A percentile compares a stretch with the other conserved stretches of the same genome.
Evolutionary conservation across 257 asterid genomes (phyloP).

Genomic region (Gentiana macrophylla): DNA sequence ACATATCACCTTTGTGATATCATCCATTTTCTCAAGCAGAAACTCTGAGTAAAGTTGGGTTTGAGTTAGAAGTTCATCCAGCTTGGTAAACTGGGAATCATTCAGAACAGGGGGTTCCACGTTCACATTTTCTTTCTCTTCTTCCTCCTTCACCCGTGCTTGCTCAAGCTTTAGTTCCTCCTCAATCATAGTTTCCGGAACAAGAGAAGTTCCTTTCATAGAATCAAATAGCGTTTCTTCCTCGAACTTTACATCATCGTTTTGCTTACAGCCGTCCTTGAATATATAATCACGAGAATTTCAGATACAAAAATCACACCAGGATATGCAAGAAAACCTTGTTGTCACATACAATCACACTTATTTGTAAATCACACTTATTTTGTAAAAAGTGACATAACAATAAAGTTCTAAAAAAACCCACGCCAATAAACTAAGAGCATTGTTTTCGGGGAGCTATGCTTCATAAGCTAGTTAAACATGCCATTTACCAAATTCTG

Average conservation of each 20-base stretch:
- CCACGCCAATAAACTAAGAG: neutral
- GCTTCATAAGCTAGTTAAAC: too few relatives aligned
- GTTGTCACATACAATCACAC: neutral
- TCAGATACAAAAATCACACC: too few relatives aligned
- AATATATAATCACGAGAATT: too few relatives aligned
- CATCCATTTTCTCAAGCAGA: slow-evolving; percentile 92
- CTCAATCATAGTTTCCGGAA: slow-evolving; percentile 41
- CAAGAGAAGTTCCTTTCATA: slow-evolving; percentile 29
- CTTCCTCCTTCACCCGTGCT: slow-evolving; percentile 50
- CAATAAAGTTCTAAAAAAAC: neutral
- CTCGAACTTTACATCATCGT: slow-evolving; percentile 22
- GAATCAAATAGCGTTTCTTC: slow-evolving; percentile 22
- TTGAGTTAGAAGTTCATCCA: slow-evolving; percentile 94
- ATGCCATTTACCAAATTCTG: too few relatives aligned
- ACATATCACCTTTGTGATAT: slow-evolving; percentile 55
- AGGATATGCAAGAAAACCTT: too few relatives aligned
- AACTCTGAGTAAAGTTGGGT: slow-evolving; percentile 87
- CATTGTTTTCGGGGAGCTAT: too few relatives aligned
- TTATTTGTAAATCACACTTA: too few relatives aligned
- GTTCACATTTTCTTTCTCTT: slow-evolving; percentile 17
- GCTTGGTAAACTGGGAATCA: slow-evolving; percentile 58
- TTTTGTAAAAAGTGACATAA: too few relatives aligned
- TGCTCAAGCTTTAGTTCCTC: slow-evolving; percentile 50
- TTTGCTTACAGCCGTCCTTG: slow-evolving; percentile 53
- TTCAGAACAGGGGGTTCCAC: slow-evolving; percentile 41